These are phyloP conservation scores for Aspergillus bombycis DNA, from an alignment of 2,329 filamentous ascomycete species.

Conservation along the genomic window DNA sequence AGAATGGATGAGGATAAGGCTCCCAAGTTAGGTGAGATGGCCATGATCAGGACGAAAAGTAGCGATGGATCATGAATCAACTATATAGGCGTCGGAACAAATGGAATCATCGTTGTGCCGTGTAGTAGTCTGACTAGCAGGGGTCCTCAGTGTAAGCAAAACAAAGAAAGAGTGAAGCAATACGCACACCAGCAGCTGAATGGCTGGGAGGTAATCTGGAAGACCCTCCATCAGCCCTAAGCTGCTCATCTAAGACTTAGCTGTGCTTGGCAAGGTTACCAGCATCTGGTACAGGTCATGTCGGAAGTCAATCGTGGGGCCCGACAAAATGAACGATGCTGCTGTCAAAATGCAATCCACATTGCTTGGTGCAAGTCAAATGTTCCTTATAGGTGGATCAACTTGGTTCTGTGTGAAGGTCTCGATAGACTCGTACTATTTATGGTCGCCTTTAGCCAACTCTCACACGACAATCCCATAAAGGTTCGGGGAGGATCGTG, in stretches of 20 bases:
- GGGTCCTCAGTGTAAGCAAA: background rate
- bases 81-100: background rate
- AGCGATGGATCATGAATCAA: background rate
- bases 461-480: too few relatives aligned
- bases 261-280: too few relatives aligned
- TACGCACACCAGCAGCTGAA: background rate
- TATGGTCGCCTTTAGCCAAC: too few relatives aligned
- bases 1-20: background rate
- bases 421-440: too few relatives aligned
- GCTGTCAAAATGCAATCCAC: too few relatives aligned
- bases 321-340: too few relatives aligned
- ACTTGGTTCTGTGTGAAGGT: too few relatives aligned
- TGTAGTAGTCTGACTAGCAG: background rate
- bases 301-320: too few relatives aligned
- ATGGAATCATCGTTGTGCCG: too few relatives aligned
- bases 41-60: background rate
- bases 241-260: too few relatives aligned
- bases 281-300: too few relatives aligned
- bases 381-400: rapidly evolving
- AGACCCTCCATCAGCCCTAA: background rate
- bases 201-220: background rate
- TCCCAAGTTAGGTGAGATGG: background rate
- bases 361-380: too few relatives aligned
- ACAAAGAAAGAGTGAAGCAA: background rate
- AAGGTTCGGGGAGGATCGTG: rapidly evolving